Percentiles rank a stretch among this genome's conserved stretches.
These are phyloP conservation scores for Laetiporus sulphureus DNA, from an alignment of 1,284 basidiomycete species.

Conservation along the genomic window DNA sequence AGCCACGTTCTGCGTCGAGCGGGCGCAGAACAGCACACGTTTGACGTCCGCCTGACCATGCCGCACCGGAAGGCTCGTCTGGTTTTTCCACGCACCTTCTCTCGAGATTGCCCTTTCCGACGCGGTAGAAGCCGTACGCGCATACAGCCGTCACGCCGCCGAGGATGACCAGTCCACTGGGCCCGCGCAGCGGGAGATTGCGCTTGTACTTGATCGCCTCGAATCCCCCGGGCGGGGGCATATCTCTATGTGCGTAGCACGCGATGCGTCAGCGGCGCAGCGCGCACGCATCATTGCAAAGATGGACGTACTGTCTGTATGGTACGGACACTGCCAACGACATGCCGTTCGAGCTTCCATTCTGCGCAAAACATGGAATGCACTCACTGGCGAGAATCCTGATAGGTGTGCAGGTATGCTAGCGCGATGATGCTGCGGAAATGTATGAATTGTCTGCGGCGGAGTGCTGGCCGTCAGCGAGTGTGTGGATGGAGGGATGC, in stretches of 20 bases:
- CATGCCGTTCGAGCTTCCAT: too few species aligned
- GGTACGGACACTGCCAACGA: conserved; percentile 56
- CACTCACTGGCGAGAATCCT: conserved; percentile 17
- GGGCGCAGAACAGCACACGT: conserved; percentile 49
- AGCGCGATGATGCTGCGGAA: too few species aligned
- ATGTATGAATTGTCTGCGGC: too few species aligned
- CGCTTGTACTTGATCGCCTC: conserved; percentile 93
- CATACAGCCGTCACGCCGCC: conserved; percentile 81
- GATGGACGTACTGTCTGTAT: conserved; percentile 51
- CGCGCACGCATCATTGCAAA: conserved; percentile 13
- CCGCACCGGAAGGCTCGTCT: conserved; percentile 10
- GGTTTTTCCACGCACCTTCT: conserved; percentile 63
- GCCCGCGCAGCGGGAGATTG: conserved; percentile 90
- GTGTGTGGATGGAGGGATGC: too few species aligned
- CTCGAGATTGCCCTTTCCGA: conserved; percentile 89
- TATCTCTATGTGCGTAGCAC: conserved; percentile 61
- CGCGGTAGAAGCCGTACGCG: conserved; percentile 88
- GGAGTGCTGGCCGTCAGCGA: too few species aligned
- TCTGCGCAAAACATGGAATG: conserved; percentile 7
- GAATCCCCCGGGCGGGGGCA: conserved; percentile 93
- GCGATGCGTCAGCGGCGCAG: conserved; percentile 11
- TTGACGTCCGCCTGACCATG: conserved; percentile 53
- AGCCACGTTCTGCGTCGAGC: conserved; percentile 59
- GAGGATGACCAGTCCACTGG: conserved; percentile 83
- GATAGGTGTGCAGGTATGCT: too few species aligned